Percentiles rank a stretch among this genome's conserved stretches.
Evolutionary conservation across 805 yeast genomes (phyloP).

Genomic region (Lipomyces oligophaga): DNA sequence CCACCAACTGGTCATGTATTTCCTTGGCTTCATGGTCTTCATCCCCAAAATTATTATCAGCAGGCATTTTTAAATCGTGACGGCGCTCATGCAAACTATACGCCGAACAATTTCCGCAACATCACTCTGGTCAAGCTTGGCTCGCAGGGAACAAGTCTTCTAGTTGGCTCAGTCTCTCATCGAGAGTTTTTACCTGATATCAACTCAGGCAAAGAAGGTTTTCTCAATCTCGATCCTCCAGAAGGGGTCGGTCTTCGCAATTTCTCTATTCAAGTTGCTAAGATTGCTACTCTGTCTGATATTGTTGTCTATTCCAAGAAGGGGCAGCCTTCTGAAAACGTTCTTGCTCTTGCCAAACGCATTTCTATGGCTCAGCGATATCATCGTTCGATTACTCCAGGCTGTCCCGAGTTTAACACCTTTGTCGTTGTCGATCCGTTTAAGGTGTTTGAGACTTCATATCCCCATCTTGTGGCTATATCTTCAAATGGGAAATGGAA

Average conservation of each 20-base stretch:
- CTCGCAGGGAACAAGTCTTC: conserved; percentile 6
- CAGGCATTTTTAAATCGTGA: conserved; percentile 43
- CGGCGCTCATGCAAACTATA: conserved; percentile 32
- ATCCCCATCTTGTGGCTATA: conserved; percentile 27
- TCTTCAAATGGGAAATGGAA: conserved; percentile 18
- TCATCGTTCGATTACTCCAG: conserved; percentile 18
- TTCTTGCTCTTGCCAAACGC: conserved; percentile 21
- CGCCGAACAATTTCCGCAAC: conserved; percentile 11
- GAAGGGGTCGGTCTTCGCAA: conserved; percentile 75
- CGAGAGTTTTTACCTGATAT: conserved; percentile 23
- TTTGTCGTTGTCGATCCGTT: conserved; percentile 30
- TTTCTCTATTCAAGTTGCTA: conserved; percentile 82
- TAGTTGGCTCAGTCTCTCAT: conserved; percentile 29
- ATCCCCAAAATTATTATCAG: conserved; percentile 54
- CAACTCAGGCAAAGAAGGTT: conserved; percentile 30
- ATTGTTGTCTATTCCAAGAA: conserved; percentile 62
- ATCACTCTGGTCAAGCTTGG: conserved; percentile 25
- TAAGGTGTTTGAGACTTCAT: conserved; percentile 25
- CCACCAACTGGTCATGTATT: conserved; percentile 70
- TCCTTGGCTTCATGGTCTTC: conserved; percentile 88
- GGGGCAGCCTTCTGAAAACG: conserved; percentile 23
- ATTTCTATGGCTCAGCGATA: conserved; percentile 26
- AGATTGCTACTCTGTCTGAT: conserved; percentile 68
- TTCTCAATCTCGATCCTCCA: conserved; percentile 61
- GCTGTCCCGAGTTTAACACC: conserved; percentile 20